phyloP scores from a whole-genome alignment of 192 early-diverging fungal species.

The Chytriomyces sp. region DNA sequence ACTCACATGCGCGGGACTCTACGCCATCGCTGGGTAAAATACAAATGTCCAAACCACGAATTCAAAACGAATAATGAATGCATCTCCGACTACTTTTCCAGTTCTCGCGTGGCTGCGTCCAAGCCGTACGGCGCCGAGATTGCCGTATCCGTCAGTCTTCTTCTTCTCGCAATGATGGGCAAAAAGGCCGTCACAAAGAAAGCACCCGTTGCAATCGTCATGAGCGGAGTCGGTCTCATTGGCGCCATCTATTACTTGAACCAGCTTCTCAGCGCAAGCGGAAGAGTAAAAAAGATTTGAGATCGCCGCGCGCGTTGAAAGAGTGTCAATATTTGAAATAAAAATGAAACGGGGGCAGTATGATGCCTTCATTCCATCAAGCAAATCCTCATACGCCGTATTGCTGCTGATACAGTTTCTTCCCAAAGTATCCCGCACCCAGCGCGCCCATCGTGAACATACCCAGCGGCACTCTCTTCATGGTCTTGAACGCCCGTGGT shows the following conservation, averaged over 20 bases:
- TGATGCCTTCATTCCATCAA: too few relatives aligned
- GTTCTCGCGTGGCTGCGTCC: too few relatives aligned
- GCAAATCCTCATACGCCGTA: conserved; percentile 23
- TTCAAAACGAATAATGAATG: too few relatives aligned
- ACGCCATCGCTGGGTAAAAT: conserved; percentile 46
- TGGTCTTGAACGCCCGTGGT: conserved; percentile 45
- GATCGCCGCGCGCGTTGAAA: too few relatives aligned
- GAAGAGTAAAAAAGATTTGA: not conserved
- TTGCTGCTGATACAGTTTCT: conserved; percentile 15
- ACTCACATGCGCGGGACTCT: conserved; percentile 48
- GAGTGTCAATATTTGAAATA: too few relatives aligned
- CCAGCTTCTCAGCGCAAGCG: not conserved
- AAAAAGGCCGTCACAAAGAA: conserved; percentile 41
- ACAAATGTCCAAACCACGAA: too few relatives aligned
- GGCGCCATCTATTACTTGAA: conserved; percentile 5
- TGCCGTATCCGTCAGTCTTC: conserved; percentile 46
- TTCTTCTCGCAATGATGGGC: conserved; percentile 52
- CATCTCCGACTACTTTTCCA: too few relatives aligned
- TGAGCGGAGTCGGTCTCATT: conserved; percentile 34
- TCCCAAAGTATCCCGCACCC: conserved; percentile 18
- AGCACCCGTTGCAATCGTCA: conserved; percentile 46
- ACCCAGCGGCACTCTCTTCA: conserved; percentile 45
- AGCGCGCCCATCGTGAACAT: conserved; percentile 32
- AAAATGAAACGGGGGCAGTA: too few relatives aligned
- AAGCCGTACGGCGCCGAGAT: conserved; percentile 53